phyloP scores from a whole-genome alignment of 768 basidiomycete genomes.

The Obba rivulosa region DNA sequence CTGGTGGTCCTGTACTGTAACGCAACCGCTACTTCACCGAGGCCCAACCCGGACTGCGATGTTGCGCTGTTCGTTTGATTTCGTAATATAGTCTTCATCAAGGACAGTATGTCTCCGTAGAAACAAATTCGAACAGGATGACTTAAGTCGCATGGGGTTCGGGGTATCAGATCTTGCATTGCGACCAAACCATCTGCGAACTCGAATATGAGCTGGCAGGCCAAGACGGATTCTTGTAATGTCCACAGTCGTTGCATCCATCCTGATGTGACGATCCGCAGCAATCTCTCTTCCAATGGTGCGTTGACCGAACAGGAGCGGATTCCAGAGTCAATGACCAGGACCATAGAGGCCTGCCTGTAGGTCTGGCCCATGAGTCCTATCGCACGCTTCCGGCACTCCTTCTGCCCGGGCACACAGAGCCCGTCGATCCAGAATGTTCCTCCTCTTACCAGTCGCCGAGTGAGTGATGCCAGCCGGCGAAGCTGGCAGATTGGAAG shows the following conservation, averaged over 20 bases:
- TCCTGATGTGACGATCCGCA: slow-evolving; percentile 5
- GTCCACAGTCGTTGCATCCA: slow-evolving; percentile 11
- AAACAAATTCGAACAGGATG: too few species aligned
- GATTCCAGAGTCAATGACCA: slow-evolving; percentile 7
- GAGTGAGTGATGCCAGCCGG: neutral
- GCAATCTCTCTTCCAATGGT: slow-evolving; percentile 1
- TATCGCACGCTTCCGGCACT: slow-evolving; percentile 5
- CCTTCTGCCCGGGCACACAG: slow-evolving; percentile 1
- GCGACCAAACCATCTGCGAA: slow-evolving; percentile 2
- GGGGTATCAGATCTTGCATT: too few species aligned
- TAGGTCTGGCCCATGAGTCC: slow-evolving; percentile 10
- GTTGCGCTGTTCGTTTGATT: too few species aligned
- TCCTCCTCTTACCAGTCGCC: neutral
- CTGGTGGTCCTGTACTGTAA: neutral
- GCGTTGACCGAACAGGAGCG: neutral
- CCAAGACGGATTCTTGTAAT: slow-evolving; percentile 6
- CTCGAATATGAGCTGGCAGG: slow-evolving; percentile 3
- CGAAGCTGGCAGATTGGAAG: slow-evolving; percentile 3
- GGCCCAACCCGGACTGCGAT: too few species aligned
- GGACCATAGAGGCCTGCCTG: slow-evolving; percentile 2
- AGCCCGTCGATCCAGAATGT: slow-evolving; percentile 7
- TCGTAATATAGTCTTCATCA: too few species aligned
- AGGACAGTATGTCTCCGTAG: too few species aligned
- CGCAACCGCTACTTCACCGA: too few species aligned
- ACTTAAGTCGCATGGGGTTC: too few species aligned